Evolutionary conservation across 2,329 filamentous ascomycete genomes (phyloP).

Genomic region (Verticillium longisporum): DNA sequence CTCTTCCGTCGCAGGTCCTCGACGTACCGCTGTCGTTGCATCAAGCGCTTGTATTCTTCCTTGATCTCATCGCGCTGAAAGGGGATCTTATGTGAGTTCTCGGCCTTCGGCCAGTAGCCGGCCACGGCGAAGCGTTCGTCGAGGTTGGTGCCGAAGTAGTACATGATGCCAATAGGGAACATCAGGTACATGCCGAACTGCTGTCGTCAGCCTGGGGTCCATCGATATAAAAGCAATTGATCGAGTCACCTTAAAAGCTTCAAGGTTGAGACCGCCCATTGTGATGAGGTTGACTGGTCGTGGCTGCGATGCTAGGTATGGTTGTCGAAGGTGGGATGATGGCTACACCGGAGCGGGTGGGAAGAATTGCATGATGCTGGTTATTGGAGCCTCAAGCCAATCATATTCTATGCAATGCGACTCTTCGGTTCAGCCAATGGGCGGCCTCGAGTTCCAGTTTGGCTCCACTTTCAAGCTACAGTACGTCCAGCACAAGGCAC

Average conservation of each 20-base stretch:
- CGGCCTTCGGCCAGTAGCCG: constrained; percentile 86
- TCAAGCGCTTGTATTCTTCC: constrained; percentile 69
- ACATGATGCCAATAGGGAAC: constrained; percentile 99
- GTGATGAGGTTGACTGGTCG: constrained; percentile 10
- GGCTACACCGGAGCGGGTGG: not conserved
- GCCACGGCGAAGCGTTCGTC: constrained; percentile 84
- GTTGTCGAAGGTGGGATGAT: not conserved
- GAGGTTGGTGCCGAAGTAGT: constrained; percentile 98
- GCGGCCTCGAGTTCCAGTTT: not conserved
- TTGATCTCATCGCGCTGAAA: constrained; percentile 76
- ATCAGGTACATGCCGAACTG: constrained; percentile 98
- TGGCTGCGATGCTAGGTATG: not conserved
- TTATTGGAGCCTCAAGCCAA: not conserved
- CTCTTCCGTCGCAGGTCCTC: constrained; percentile 54
- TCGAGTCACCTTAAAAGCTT: constrained; percentile 72
- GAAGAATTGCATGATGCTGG: not conserved
- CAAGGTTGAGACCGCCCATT: constrained; percentile 77
- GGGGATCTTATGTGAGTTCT: constrained; percentile 70
- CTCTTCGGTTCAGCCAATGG: not conserved
- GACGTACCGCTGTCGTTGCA: constrained; percentile 62
- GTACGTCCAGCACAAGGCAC: too few species aligned
- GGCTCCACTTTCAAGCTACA: not conserved
- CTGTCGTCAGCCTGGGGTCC: not conserved
- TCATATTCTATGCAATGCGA: not conserved
- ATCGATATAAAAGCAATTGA: not conserved